Evolutionary conservation across 768 basidiomycete genomes (phyloP).

Genomic region (Agrocybe pediades): DNA sequence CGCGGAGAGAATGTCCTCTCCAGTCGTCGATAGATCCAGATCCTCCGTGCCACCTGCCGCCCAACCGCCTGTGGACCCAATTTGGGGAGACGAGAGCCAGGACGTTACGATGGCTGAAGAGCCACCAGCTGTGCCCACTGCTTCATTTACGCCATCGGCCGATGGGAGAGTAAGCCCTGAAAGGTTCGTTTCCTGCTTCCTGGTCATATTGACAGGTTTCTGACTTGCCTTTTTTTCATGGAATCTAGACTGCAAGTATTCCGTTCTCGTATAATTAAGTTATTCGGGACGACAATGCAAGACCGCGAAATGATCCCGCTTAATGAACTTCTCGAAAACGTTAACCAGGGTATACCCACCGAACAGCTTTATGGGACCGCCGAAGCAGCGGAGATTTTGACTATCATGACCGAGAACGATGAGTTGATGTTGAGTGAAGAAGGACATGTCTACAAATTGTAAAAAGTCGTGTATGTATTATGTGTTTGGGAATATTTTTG

Average conservation of each 20-base stretch:
- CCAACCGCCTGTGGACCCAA: constrained; percentile 49
- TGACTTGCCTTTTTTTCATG: constrained; percentile 4
- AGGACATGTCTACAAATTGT: constrained; percentile 85
- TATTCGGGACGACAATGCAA: constrained; percentile 68
- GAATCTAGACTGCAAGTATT: constrained; percentile 71
- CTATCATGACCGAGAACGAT: constrained; percentile 75
- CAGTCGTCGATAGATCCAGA: constrained; percentile 33
- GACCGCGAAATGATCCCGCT: constrained; percentile 81
- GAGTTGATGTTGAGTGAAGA: constrained; percentile 91
- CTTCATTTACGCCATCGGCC: constrained; percentile 31
- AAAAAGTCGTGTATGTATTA: constrained; percentile 21
- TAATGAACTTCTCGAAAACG: constrained; percentile 62
- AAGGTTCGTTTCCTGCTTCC: constrained; percentile 47
- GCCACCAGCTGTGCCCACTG: constrained; percentile 31
- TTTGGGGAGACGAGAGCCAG: constrained; percentile 70
- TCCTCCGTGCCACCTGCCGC: constrained; percentile 24
- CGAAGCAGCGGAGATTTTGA: constrained; percentile 76
- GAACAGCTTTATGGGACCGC: constrained; percentile 74
- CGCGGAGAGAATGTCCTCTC: constrained; percentile 52
- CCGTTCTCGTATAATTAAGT: constrained; percentile 71
- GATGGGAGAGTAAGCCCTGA: constrained; percentile 52
- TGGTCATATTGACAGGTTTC: constrained; percentile 2
- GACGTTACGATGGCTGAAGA: constrained; percentile 64
- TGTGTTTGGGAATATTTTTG: constrained; percentile 4
- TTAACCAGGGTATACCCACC: constrained; percentile 77